phyloP scores from a whole-genome alignment of 1,139 yeast genomes.

The Suhomyces bolitotheri region DNA sequence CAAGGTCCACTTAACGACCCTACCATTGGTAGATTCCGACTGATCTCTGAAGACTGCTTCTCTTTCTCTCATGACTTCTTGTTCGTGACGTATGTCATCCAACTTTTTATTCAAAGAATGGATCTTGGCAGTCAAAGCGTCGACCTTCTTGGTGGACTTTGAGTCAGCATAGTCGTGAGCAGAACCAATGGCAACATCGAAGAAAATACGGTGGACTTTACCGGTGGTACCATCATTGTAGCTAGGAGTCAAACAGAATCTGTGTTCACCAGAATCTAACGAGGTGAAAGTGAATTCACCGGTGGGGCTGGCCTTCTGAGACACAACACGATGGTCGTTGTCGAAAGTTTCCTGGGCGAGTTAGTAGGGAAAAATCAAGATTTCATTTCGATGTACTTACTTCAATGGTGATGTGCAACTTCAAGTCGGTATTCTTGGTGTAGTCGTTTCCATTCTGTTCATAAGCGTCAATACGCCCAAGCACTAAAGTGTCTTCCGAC shows the following conservation, averaged over 20 bases:
- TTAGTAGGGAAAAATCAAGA: constrained; percentile 3
- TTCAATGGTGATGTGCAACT: constrained; percentile 43
- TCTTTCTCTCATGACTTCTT: constrained; percentile 48
- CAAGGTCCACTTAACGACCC: constrained; percentile 50
- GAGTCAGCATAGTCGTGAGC: constrained; percentile 51
- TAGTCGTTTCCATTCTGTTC: constrained; percentile 38
- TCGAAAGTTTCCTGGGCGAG: constrained; percentile 44
- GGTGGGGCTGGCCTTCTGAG: constrained; percentile 39
- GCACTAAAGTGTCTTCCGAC: constrained; percentile 43
- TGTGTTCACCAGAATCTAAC: constrained; percentile 49
- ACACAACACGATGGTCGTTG: constrained; percentile 46
- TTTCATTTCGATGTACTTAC: constrained; percentile 20
- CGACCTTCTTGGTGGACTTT: constrained; percentile 46
- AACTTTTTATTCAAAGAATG: constrained; percentile 44
- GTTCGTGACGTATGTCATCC: constrained; percentile 47
- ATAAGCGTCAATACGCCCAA: constrained; percentile 46
- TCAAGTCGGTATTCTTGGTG: constrained; percentile 32
- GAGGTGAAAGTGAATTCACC: constrained; percentile 42
- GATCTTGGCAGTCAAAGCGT: constrained; percentile 41
- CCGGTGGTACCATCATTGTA: constrained; percentile 38
- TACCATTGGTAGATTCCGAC: constrained; percentile 47
- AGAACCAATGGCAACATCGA: constrained; percentile 50
- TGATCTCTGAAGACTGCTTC: constrained; percentile 51
- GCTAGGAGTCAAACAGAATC: constrained; percentile 47
- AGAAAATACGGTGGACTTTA: constrained; percentile 44